These are phyloP conservation scores for Phytophthora sp. DNA, from an alignment of 352 stramenopile genomes.

Conservation along the genomic window DNA sequence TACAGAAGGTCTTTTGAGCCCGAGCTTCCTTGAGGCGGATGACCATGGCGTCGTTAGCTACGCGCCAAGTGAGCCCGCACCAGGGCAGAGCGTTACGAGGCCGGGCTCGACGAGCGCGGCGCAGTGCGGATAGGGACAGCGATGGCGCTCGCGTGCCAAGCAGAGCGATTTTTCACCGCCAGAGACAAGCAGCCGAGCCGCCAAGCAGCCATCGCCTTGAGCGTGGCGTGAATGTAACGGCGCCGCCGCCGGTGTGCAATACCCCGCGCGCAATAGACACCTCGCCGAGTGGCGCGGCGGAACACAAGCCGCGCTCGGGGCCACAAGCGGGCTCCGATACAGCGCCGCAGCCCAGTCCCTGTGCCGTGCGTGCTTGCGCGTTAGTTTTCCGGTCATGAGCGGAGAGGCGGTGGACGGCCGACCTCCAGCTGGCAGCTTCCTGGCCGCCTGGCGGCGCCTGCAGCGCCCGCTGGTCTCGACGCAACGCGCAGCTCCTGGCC, in stretches of 20 bases:
- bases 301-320: conserved; percentile 19
- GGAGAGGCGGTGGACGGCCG: conserved; percentile 25
- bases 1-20: too few relatives aligned
- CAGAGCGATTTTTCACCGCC: background rate
- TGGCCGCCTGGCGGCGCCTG: conserved; percentile 8
- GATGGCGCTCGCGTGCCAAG: background rate
- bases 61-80: background rate
- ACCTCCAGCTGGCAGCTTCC: conserved; percentile 27
- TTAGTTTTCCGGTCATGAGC: conserved; percentile 22
- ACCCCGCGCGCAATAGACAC: too few relatives aligned
- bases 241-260: too few relatives aligned
- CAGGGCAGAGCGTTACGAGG: background rate
- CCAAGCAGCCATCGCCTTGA: background rate
- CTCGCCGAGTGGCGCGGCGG: conserved; percentile 8
- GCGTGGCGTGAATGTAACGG: conserved; percentile 1
- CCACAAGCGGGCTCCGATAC: conserved; percentile 23
- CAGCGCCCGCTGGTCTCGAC: background rate
- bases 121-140: background rate
- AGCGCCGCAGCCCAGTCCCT: conserved; percentile 16
- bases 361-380: conserved; percentile 9
- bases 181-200: background rate
- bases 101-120: too few relatives aligned
- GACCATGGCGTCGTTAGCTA: background rate
- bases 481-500: too few relatives aligned
- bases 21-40: too few relatives aligned